phyloP scores from a whole-genome alignment of 2,329 filamentous ascomycete genomes.

The Fusarium sp. region DNA sequence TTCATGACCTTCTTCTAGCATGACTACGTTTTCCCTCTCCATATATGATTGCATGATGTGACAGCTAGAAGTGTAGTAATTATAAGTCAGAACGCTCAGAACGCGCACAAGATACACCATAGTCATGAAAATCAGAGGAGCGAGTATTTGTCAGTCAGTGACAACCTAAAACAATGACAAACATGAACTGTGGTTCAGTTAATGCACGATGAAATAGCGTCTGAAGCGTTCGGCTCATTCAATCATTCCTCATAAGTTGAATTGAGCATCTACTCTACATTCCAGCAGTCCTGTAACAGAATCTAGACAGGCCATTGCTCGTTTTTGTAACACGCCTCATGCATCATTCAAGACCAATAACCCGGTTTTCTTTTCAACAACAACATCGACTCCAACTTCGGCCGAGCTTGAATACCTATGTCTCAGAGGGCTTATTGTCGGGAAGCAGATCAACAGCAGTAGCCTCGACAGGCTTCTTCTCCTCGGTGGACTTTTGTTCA shows the following conservation, averaged over 20 bases:
- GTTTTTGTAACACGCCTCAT: constrained; percentile 19
- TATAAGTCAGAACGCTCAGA: neutral
- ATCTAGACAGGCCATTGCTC: constrained; percentile 20
- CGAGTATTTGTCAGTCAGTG: neutral
- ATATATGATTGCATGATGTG: neutral
- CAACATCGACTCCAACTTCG: constrained; percentile 3
- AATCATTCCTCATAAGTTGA: constrained; percentile 37
- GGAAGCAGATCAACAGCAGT: constrained; percentile 35
- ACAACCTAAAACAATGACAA: neutral
- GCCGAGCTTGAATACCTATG: constrained; percentile 7
- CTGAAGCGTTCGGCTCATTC: constrained; percentile 32
- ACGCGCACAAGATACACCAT: neutral
- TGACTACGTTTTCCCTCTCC: neutral
- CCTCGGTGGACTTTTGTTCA: constrained; percentile 16
- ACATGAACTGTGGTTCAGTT: neutral
- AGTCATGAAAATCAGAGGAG: neutral
- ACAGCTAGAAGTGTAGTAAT: neutral
- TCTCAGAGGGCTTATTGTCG: constrained; percentile 34
- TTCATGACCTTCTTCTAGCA: neutral
- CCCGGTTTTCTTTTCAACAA: neutral
- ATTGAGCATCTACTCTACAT: constrained; percentile 42
- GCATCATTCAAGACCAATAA: constrained; percentile 9
- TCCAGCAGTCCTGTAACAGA: constrained; percentile 12
- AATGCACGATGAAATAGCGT: constrained; percentile 19
- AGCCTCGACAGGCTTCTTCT: constrained; percentile 37